phyloP scores from a whole-genome alignment of 2,329 filamentous ascomycete species.

The Dothideomycetes sp. region DNA sequence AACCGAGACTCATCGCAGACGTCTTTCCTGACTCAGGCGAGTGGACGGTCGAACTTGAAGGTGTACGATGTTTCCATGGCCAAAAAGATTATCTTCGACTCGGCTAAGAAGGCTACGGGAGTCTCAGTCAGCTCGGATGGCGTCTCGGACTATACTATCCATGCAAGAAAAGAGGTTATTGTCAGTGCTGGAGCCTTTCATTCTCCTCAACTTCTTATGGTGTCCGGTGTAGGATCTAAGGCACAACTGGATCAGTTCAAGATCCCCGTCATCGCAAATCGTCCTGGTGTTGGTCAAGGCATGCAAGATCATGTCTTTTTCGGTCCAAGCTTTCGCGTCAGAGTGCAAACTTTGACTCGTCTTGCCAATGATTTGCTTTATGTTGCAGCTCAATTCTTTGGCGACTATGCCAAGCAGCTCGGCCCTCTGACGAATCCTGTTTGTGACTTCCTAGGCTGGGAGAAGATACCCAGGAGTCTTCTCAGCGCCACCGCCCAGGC shows the following conservation, averaged over 20 bases:
- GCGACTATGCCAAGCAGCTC: background rate
- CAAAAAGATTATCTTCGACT: constrained; percentile 22
- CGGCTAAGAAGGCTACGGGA: constrained; percentile 13
- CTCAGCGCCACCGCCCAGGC: background rate
- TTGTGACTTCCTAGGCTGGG: constrained; percentile 1
- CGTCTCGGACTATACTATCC: constrained; percentile 23
- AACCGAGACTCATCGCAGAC: constrained; percentile 17
- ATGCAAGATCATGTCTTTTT: constrained; percentile 2
- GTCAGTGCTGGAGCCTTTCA: constrained; percentile 19
- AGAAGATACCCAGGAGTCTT: constrained; percentile 3
- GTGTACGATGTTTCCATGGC: constrained; percentile 23
- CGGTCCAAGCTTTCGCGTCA: background rate
- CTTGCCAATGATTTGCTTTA: too few species aligned
- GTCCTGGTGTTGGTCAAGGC: constrained; percentile 5
- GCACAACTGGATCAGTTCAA: constrained; percentile 26
- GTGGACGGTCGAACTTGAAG: too few species aligned
- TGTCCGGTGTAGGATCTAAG: constrained; percentile 19
- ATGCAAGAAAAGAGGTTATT: constrained; percentile 21
- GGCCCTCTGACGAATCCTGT: constrained; percentile 1
- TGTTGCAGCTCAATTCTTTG: constrained; percentile 1
- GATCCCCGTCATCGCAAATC: constrained; percentile 15
- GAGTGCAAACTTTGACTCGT: background rate
- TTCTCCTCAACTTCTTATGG: constrained; percentile 21
- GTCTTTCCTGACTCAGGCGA: constrained; percentile 18
- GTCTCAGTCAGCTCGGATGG: constrained; percentile 18